Evolutionary conservation across 441 rosid species (phyloP).

Genomic region (Populus trichocarpa): DNA sequence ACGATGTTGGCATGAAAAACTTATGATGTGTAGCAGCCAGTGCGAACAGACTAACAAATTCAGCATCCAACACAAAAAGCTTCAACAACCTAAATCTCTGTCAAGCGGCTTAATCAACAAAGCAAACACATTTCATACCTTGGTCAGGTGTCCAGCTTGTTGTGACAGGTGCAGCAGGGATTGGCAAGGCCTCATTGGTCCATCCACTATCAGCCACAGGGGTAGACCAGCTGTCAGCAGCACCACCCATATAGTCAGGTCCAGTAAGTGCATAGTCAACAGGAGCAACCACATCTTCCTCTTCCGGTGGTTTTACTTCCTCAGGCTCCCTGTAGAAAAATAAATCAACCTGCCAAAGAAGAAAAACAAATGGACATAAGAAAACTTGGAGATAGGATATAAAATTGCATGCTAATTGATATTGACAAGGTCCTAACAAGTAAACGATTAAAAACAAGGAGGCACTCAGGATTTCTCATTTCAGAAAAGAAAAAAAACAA

Average conservation of each 20-base stretch:
- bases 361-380: not conserved
- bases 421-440: not conserved
- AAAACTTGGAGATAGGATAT: not conserved
- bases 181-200: constrained; percentile 12
- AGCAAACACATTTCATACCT: not conserved
- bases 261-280: constrained; percentile 11
- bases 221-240: not conserved
- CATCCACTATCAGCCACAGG: constrained; percentile 8
- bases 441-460: not conserved
- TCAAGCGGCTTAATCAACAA: not conserved
- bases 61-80: not conserved
- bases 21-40: not conserved
- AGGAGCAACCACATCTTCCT: constrained; percentile 23
- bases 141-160: constrained; percentile 6
- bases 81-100: not conserved
- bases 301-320: constrained; percentile 71
- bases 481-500: not conserved
- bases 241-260: not conserved
- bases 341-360: constrained; percentile 63
- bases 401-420: not conserved
- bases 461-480: not conserved
- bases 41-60: not conserved
- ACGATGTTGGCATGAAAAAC: not conserved
- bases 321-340: constrained; percentile 95
- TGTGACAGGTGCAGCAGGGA: constrained; percentile 17